Evolutionary conservation across 192 early-diverging fungal genomes (phyloP).

Genomic region (Pilobolus umbonatus): DNA sequence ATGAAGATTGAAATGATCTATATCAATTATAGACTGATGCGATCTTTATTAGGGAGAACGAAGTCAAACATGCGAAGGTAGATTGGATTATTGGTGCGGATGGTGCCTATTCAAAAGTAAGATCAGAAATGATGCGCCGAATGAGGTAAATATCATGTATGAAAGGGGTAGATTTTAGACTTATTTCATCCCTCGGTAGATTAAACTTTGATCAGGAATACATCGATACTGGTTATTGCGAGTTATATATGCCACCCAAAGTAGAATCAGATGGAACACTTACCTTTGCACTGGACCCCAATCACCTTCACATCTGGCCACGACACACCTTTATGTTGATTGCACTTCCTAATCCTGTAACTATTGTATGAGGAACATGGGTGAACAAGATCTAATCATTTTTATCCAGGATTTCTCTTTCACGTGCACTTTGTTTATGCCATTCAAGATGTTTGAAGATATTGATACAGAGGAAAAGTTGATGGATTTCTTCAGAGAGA

Average conservation of each 20-base stretch:
- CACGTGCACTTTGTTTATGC: constrained; percentile 97
- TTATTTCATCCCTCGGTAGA: no score
- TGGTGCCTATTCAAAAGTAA: constrained; percentile 77
- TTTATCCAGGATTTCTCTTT: constrained; percentile 75
- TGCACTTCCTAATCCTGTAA: constrained; percentile 87
- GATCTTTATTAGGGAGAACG: constrained; percentile 18
- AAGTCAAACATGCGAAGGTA: constrained; percentile 37
- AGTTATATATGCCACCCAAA: constrained; percentile 79
- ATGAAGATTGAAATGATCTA: constrained; percentile 17
- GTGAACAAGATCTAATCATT: neutral
- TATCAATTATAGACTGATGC: neutral
- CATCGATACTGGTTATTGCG: constrained; percentile 90
- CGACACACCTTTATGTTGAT: constrained; percentile 96
- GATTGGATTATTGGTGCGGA: constrained; percentile 89
- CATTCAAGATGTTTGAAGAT: constrained; percentile 72
- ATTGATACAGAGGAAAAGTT: constrained; percentile 63
- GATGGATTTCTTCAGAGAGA: constrained; percentile 61
- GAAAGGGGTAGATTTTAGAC: no score
- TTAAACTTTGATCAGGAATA: constrained; percentile 86
- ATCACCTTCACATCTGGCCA: constrained; percentile 98
- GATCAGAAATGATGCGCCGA: constrained; percentile 76
- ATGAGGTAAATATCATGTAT: constrained; percentile 60
- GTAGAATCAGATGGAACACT: constrained; percentile 44
- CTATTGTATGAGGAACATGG: constrained; percentile 1
- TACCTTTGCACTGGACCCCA: constrained; percentile 81